Conservation (phyloP, 1,284 basidiomycete species). For the Leccinum griseonigrum region DNA sequence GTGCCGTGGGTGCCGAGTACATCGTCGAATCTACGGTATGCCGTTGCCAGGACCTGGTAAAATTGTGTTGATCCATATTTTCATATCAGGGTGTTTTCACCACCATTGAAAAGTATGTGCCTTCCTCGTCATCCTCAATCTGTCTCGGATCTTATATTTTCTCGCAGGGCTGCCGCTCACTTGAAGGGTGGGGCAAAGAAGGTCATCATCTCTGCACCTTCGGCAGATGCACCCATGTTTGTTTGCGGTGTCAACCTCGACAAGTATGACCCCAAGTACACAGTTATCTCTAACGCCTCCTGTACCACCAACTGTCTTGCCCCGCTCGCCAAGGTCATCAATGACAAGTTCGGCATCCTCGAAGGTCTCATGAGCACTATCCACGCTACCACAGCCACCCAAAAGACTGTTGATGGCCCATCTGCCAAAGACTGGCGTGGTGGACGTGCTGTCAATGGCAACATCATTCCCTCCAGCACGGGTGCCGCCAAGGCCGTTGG, state of each 20-base stretch:
- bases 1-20: constrained; percentile 82
- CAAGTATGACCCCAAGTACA: constrained; percentile 87
- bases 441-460: constrained; percentile 94
- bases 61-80: constrained; percentile 10
- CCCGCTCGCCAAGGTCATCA: constrained; percentile 95
- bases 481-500: constrained; percentile 99
- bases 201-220: constrained; percentile 99
- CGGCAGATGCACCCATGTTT: constrained; percentile 98
- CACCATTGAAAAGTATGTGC: constrained; percentile 74
- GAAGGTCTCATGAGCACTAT: constrained; percentile 99
- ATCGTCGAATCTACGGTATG: constrained; percentile 92
- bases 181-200: constrained; percentile 99
- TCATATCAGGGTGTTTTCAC: constrained; percentile 90
- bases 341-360: constrained; percentile 95
- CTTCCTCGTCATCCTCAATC: constrained; percentile 2
- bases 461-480: constrained; percentile 99
- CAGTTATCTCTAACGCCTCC: constrained; percentile 97
- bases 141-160: not conserved
- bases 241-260: constrained; percentile 97
- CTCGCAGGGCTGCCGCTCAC: constrained; percentile 81
- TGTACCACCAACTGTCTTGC: constrained; percentile 99
- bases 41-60: constrained; percentile 5
- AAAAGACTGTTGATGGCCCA: constrained; percentile 99
- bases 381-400: constrained; percentile 95
- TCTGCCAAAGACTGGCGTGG: constrained; percentile 96